Conservation (phyloP, 2,329 filamentous ascomycete genomes). For the Cordyceps cateniannulata region DNA sequence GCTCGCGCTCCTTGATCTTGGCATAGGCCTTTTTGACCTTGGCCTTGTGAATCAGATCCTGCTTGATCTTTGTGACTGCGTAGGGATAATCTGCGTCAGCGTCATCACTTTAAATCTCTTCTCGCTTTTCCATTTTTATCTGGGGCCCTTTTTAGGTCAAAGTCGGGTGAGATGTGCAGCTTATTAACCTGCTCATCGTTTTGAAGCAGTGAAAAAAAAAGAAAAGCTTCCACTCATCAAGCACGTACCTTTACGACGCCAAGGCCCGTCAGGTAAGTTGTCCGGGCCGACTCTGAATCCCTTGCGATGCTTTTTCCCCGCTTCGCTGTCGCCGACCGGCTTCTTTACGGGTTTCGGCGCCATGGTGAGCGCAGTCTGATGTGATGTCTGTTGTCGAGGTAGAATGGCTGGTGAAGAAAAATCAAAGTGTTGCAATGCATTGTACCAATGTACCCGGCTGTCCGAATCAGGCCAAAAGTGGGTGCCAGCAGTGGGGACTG, state of each 20-base stretch:
- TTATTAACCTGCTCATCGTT: not conserved
- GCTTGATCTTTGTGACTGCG: slow-evolving; percentile 80
- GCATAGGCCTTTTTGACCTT: slow-evolving; percentile 90
- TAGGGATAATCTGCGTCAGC: not conserved
- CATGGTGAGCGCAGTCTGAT: slow-evolving; percentile 19
- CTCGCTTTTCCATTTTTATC: not conserved
- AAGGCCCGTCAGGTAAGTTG: slow-evolving; percentile 84
- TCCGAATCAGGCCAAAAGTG: slow-evolving; percentile 9
- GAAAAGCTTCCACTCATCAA: not conserved
- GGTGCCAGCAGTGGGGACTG: not conserved
- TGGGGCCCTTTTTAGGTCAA: not conserved
- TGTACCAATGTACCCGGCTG: slow-evolving; percentile 2
- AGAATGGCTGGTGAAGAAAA: not conserved
- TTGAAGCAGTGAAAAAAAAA: not conserved
- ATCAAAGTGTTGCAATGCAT: not conserved
- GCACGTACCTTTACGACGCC: slow-evolving; percentile 64
- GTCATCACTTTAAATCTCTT: not conserved
- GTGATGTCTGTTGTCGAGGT: not conserved
- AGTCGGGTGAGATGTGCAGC: not conserved
- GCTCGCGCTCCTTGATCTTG: slow-evolving; percentile 62
- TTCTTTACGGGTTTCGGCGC: slow-evolving; percentile 26
- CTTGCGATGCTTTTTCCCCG: slow-evolving; percentile 50
- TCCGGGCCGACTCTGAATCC: slow-evolving; percentile 84
- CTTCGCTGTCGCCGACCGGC: slow-evolving; percentile 28
- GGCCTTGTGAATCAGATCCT: slow-evolving; percentile 80